These are phyloP conservation scores for Globisporangium polare DNA, from an alignment of 352 stramenopile genomes.

Conservation along the genomic window DNA sequence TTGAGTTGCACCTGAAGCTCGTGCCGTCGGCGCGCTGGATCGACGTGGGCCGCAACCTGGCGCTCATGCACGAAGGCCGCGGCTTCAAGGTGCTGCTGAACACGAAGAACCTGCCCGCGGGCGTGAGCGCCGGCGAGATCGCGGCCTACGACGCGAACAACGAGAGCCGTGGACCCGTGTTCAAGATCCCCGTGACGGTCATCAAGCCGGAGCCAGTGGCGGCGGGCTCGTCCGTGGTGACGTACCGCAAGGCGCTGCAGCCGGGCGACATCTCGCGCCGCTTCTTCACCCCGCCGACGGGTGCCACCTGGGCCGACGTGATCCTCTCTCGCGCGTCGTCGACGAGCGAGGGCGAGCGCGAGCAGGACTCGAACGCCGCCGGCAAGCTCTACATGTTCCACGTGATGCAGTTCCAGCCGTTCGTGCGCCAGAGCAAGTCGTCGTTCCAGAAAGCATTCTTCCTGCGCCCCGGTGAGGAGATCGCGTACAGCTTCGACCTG, in stretches of 20 bases:
- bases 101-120: constrained; percentile 70
- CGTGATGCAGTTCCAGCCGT: constrained; percentile 86
- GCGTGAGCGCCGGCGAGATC: constrained; percentile 87
- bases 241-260: constrained; percentile 48
- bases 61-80: constrained; percentile 81
- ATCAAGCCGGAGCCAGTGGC: constrained; percentile 68
- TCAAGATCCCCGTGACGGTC: constrained; percentile 89
- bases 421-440: constrained; percentile 75
- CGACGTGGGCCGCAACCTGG: constrained; percentile 75
- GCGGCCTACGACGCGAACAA: constrained; percentile 73
- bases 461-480: constrained; percentile 58
- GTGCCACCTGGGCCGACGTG: constrained; percentile 87
- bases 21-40: constrained; percentile 85
- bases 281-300: constrained; percentile 76
- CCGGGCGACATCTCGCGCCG: constrained; percentile 69
- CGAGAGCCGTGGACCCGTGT: constrained; percentile 66
- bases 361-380: constrained; percentile 60
- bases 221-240: constrained; percentile 21
- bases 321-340: constrained; percentile 48
- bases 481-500: constrained; percentile 71
- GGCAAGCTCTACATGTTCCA: constrained; percentile 86
- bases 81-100: constrained; percentile 90
- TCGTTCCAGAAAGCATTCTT: constrained; percentile 68
- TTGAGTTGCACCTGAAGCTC: constrained; percentile 87
- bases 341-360: constrained; percentile 25